A percentile compares a stretch with the other conserved stretches of the same genome.
These are phyloP conservation scores for Lichtheimia ornata DNA, from an alignment of 371 early-diverging fungal genomes.

Conservation along the genomic window DNA sequence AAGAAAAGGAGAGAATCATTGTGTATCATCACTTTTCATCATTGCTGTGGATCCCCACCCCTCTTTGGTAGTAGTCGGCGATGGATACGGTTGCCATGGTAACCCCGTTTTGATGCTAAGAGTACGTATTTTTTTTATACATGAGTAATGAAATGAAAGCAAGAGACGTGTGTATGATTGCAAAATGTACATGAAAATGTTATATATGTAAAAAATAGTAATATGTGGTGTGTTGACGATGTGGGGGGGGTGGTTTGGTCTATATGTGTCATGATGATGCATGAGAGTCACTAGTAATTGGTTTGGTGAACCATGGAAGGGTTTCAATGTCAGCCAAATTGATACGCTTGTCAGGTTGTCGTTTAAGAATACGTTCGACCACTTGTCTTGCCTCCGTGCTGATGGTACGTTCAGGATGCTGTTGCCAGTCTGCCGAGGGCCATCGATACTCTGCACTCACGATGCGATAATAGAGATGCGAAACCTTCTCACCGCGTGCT, in stretches of 20 bases:
- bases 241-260: too few relatives aligned
- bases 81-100: too few relatives aligned
- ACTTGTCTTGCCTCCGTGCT: slow-evolving; percentile 37
- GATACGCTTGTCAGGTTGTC: slow-evolving; percentile 42
- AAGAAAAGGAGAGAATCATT: too few relatives aligned
- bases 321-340: slow-evolving; percentile 30
- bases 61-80: too few relatives aligned
- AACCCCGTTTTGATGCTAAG: too few relatives aligned
- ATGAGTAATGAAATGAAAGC: not conserved
- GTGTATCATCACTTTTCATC: too few relatives aligned
- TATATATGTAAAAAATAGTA: not conserved
- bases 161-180: not conserved
- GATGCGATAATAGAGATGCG: slow-evolving; percentile 52
- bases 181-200: not conserved
- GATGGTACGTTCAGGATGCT: slow-evolving; percentile 15
- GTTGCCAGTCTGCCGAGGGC: slow-evolving; percentile 27
- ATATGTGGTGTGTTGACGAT: too few relatives aligned
- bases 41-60: too few relatives aligned
- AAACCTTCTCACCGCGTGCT: slow-evolving; percentile 39
- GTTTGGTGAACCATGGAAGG: slow-evolving; percentile 32
- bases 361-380: slow-evolving; percentile 36
- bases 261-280: too few relatives aligned
- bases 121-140: not conserved
- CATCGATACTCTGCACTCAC: slow-evolving; percentile 46
- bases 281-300: too few relatives aligned